Percentiles rank a stretch among this genome's conserved stretches.
Evolutionary conservation across 2,329 filamentous ascomycete genomes (phyloP).

Genomic region (Venturiaceae sp.): DNA sequence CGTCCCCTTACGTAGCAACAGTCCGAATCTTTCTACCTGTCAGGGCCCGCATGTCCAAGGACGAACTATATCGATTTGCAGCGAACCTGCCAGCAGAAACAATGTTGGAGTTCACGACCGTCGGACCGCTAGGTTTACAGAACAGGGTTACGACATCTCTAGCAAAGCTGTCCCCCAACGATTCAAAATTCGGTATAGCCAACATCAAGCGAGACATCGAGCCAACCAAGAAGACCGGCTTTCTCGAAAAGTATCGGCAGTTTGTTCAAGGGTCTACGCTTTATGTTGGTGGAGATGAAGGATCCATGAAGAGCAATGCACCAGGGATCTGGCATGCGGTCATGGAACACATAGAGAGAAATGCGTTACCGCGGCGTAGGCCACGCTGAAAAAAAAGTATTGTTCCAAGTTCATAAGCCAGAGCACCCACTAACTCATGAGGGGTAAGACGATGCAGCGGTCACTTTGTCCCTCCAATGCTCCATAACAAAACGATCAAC

Average conservation of each 20-base stretch:
- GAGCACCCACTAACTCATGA: no score
- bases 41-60: slow-evolving; percentile 52
- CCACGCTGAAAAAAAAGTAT: no score
- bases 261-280: neutral
- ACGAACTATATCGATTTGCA: slow-evolving; percentile 45
- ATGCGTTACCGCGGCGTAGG: no score
- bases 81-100: slow-evolving; percentile 33
- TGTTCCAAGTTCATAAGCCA: no score
- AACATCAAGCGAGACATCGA: slow-evolving; percentile 16
- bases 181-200: slow-evolving; percentile 16
- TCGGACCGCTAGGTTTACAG: slow-evolving; percentile 30
- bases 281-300: neutral
- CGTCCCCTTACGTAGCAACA: slow-evolving; percentile 62
- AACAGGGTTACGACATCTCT: slow-evolving; percentile 17
- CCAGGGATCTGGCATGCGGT: neutral
- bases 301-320: neutral
- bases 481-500: no score
- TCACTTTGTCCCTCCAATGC: no score
- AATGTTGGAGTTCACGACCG: slow-evolving; percentile 27
- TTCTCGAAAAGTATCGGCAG: neutral
- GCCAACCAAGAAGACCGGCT: neutral
- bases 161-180: slow-evolving; percentile 15
- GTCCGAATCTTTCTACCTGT: slow-evolving; percentile 60
- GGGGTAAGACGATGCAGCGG: no score
- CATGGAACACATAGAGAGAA: neutral